These are phyloP conservation scores for Salix viminalis DNA, from an alignment of 345 rosid genomes.

Conservation along the genomic window DNA sequence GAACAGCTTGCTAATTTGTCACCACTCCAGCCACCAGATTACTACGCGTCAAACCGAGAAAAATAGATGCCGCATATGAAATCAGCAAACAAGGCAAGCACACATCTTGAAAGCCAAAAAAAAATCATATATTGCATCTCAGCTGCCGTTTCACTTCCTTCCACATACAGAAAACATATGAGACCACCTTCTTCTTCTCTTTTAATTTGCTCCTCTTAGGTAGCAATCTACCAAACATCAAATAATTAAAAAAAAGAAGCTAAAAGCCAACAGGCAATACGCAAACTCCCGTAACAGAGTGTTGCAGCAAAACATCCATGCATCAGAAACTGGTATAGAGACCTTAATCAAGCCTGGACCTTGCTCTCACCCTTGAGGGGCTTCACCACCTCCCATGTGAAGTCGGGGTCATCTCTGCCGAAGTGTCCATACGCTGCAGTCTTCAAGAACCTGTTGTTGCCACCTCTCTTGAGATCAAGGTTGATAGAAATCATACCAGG, in stretches of 20 bases:
- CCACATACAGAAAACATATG: background rate
- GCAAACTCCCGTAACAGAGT: background rate
- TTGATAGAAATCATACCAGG: slow-evolving; percentile 81
- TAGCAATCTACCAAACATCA: background rate
- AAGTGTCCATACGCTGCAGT: slow-evolving; percentile 84
- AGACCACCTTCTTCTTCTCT: background rate
- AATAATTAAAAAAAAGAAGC: background rate
- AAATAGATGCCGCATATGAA: too few species aligned
- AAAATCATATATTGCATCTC: background rate
- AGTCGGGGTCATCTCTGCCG: slow-evolving; percentile 73
- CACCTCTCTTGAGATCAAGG: slow-evolving; percentile 77
- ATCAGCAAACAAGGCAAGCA: background rate
- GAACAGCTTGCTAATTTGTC: background rate
- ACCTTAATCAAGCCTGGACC: slow-evolving; percentile 30
- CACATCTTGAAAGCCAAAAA: background rate
- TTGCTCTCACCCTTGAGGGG: slow-evolving; percentile 44
- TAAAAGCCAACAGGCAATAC: background rate
- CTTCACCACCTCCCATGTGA: slow-evolving; percentile 64
- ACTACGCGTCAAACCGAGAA: too few species aligned
- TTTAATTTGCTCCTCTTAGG: background rate
- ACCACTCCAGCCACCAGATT: background rate
- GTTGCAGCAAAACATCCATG: background rate
- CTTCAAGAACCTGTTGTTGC: slow-evolving; percentile 71
- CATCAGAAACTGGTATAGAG: background rate
- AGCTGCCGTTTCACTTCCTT: background rate